Evolutionary conservation across 345 rosid genomes (phyloP), one percentile per base, ranked within the genome.

Genomic region (Gossypium rotundifolium): DNA sequence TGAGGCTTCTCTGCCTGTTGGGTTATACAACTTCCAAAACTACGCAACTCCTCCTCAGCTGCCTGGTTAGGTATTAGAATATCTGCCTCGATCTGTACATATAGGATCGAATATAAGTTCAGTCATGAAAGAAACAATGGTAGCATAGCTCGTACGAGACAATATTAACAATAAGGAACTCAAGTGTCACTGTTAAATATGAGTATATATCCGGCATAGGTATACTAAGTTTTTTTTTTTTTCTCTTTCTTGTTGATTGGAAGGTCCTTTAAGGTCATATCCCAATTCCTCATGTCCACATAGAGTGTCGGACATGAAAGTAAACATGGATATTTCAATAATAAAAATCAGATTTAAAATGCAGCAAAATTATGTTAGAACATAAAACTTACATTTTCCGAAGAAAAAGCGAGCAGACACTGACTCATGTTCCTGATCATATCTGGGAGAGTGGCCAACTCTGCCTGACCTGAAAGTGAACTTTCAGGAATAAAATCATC

Each of bases 351-450:
- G 51, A 8, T 51, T 27, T 5, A 67, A 65, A 46, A 27, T 23
- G 44, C 44, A 52, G 45, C 2, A 27, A 70, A 52, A 29, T 10
- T 29, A 23, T 2, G 23, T 52, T 11, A 52, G n/a, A 20, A 40
- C 45, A 52, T 69, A 44, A 70, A 74, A 85, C 89, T 71, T 82
- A 89, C 94, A 78, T 74, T 55, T 79, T 80, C 84, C 33, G 68
- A 65, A 40, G 81, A 76, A 74, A 75, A 79, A 63, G 78, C 79
- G 74, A 80, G 77, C 49, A 49, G 70, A 51, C 80, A 60, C 79
- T 54, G 81, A 48, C 68, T 62, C 46, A 73, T 60, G 76, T 29
- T 73, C 69, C 59, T 61, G 29, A 73, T 77, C 75, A 75, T 84
- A 75, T 85, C 78, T 11, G 81, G 76, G 70, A 78, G 71, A 72